Evolutionary conservation across 2,329 filamentous ascomycete species (phyloP), one percentile per base, ranked within the genome.

Genomic region (Venturia oleaginea): DNA sequence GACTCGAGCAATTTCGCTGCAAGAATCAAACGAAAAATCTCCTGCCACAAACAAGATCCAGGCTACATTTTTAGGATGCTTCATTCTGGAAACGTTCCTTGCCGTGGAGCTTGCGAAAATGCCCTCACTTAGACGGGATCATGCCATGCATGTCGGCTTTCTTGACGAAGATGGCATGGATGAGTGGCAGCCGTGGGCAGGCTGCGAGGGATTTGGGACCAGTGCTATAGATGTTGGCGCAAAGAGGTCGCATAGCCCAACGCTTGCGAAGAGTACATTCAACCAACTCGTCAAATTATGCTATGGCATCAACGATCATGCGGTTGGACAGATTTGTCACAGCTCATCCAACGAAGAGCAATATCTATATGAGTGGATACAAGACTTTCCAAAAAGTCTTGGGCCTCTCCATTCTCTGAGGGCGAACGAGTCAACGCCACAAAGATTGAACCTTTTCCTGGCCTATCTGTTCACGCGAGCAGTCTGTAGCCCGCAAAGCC

Each of bases 181-280:
- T 70, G 87, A 91, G 75, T 91, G 88, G 88, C 85, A 88, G 68
- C 84, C 86, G 1, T 91, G 88, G 88, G 79, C 80, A 22, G 83
- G 85, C 32, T 78, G 79, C 66, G 69, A 78, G 65, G 73, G 75
- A 67, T 75, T 76, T 48, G 70, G 73, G 27, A 67, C 76, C 66
- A 67, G 71, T 64, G 19, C 68, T 70, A 30, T 64, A 67, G 59
- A 69, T 71, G 40, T 66, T n/a, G 46, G 32, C 22, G n/a, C 51
- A n/a, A 57, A 37, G 55, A 46, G 46, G 38, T 59, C 46, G 11
- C 46, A 37, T 27, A 32, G 46, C 32, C 65, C 65, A 38, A 42
- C 27, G 24, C 55, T 62, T 4, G 27, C 48, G 24, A 48, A 54
- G n/a, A 66, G 65, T 38, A 66, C 51, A 17, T 66, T 66, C 32